Evolutionary conservation across 2,329 filamentous ascomycete genomes (phyloP).

Genomic region (Xylogone sp.): DNA sequence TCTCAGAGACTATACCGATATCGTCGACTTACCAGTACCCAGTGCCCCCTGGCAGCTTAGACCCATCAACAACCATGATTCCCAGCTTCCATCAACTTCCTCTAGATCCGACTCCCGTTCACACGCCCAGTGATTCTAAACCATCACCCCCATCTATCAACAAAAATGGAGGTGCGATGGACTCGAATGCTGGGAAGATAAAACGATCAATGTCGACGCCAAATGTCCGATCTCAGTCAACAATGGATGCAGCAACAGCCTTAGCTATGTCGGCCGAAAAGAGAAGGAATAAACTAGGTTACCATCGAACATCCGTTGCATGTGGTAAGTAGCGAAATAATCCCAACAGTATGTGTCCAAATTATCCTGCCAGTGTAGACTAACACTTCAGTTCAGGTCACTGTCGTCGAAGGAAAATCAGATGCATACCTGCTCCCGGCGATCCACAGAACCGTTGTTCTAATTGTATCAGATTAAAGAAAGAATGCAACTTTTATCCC

Average conservation of each 20-base stretch:
- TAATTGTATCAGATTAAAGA: conserved; percentile 92
- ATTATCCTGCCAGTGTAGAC: conserved; percentile 4
- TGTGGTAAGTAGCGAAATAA: conserved; percentile 67
- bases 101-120: conserved; percentile 15
- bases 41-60: conserved; percentile 18
- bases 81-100: conserved; percentile 21
- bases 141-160: conserved; percentile 16
- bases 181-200: conserved; percentile 23
- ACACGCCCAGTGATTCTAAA: conserved; percentile 14
- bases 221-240: conserved; percentile 39
- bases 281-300: conserved; percentile 87
- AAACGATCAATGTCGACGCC: conserved; percentile 49
- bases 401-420: conserved; percentile 88
- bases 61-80: conserved; percentile 22
- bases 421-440: conserved; percentile 74
- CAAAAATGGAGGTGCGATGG: conserved; percentile 10
- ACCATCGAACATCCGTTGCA: conserved; percentile 91
- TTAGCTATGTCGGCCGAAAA: conserved; percentile 49
- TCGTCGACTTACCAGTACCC: conserved; percentile 28
- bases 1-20: conserved; percentile 15
- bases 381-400: conserved; percentile 56
- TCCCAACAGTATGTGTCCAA: conserved; percentile 8
- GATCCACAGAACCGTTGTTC: conserved; percentile 75
- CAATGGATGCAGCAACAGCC: conserved; percentile 26
- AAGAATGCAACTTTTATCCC: conserved; percentile 88